phyloP scores from a whole-genome alignment of 371 early-diverging fungal genomes.

The Gilbertella persicaria region DNA sequence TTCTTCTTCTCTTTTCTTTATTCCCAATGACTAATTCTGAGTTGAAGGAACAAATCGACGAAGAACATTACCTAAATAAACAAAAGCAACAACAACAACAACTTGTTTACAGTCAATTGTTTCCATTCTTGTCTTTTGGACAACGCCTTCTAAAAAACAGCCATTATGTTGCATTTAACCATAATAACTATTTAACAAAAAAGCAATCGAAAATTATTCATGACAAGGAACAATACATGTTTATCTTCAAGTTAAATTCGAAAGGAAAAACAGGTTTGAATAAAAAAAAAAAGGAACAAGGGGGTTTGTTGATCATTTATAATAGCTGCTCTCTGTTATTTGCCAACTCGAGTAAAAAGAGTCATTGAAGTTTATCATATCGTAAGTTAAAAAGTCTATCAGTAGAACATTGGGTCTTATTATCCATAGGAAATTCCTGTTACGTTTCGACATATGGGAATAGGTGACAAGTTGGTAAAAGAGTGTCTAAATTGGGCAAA shows the following conservation, averaged over 20 bases:
- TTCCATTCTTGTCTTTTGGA: neutral
- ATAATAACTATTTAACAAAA: neutral
- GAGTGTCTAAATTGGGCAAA: conserved; percentile 17
- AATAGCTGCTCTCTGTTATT: conserved; percentile 26
- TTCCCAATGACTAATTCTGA: neutral
- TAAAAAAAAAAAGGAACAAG: neutral
- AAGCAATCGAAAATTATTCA: conserved; percentile 4
- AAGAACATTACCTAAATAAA: neutral
- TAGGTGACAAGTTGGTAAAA: conserved; percentile 15
- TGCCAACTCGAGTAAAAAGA: conserved; percentile 16
- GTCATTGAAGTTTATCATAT: conserved; percentile 23
- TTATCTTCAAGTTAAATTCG: conserved; percentile 9
- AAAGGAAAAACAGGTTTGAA: conserved; percentile 11
- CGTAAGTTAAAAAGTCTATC: too few species aligned
- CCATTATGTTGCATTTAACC: neutral
- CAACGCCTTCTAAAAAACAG: neutral
- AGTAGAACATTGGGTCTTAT: too few species aligned
- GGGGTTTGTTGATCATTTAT: neutral
- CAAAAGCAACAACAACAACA: neutral
- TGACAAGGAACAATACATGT: conserved; percentile 20
- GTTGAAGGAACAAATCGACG: neutral
- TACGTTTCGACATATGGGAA: conserved; percentile 14
- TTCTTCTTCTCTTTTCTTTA: neutral
- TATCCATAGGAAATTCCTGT: conserved; percentile 20
- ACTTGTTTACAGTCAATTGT: neutral